Evolutionary conservation across 345 rosid species (phyloP), one percentile per base, ranked within the genome.

Genomic region (Luvunga scandens): DNA sequence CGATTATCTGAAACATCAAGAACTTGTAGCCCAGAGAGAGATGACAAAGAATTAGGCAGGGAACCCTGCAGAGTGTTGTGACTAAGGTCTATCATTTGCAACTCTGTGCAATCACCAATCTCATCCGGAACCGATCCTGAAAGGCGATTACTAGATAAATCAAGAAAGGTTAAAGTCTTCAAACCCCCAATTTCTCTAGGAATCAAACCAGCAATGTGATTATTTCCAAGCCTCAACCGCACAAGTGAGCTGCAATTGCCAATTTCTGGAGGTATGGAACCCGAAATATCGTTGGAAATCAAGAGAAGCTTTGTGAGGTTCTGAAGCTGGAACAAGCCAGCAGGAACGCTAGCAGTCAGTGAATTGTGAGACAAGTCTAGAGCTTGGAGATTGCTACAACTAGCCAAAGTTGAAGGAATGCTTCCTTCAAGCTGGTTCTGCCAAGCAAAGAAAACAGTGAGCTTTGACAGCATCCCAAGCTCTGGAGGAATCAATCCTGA

Each of bases 371-470:
- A 93, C 88, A 96, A 85, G 82, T 93, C 98, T 50, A 96, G 80
- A 27, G 91, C 90, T 73, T 92, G 95, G 39, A 96, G 97, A 81
- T 75, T 75, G 19, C 68, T 80, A 79, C 94, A 92, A 2, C 80
- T 84, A 31, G 92, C 89, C 86, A 96, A 83, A 79, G 81, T 85
- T 7, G 91, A 75, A 81, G 99, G 97, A 64, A 96, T 92, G 79
- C 93, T 92, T 78, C 99, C 99, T 84, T 90, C 97, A 31, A 96
- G 94, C 87, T 91, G 93, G 85, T 96, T 96, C 75, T 91, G 88
- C 99, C 97, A 94, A 60, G 94, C 97, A 36, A 89, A 88, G 83
- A 96, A 91, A 82, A 95, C 88, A 45, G 78, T 83, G 39, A 95
- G 91, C 86, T 77, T 82, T 33, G 93, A 79, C 73, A 95, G 79